Evolutionary conservation across 352 stramenopile species (phyloP).

Genomic region (Pythium pyrilobum): DNA sequence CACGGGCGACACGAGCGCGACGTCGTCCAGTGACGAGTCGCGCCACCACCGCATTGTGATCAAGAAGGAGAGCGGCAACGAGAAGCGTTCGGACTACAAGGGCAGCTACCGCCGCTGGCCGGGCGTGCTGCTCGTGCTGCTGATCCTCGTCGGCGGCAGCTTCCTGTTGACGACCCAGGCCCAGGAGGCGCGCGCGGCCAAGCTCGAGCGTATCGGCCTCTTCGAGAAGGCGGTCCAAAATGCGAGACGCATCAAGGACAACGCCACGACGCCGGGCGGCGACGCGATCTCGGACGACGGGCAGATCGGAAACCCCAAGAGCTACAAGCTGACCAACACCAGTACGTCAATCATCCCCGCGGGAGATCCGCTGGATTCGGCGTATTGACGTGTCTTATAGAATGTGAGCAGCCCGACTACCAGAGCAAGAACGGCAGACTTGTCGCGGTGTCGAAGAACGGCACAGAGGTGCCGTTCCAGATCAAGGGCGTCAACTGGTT

Average conservation of each 20-base stretch:
- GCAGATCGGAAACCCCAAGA: slow-evolving; percentile 59
- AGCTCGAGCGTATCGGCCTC: too few species aligned
- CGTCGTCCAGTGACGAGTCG: slow-evolving; percentile 6
- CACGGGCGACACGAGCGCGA: not conserved
- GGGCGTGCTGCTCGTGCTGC: slow-evolving; percentile 42
- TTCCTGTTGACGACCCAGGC: slow-evolving; percentile 36
- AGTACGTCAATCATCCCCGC: too few species aligned
- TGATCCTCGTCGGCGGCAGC: slow-evolving; percentile 26
- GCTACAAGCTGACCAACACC: slow-evolving; percentile 33
- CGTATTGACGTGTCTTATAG: slow-evolving; percentile 12
- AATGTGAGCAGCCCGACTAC: slow-evolving; percentile 65
- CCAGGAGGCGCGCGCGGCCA: slow-evolving; percentile 20
- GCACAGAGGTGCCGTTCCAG: slow-evolving; percentile 55
- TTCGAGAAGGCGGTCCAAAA: slow-evolving; percentile 33
- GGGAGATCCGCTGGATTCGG: too few species aligned
- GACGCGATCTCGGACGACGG: slow-evolving; percentile 46
- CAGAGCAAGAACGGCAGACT: slow-evolving; percentile 70
- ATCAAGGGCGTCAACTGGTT: slow-evolving; percentile 84
- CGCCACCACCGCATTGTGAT: slow-evolving; percentile 9
- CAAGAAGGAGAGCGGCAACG: slow-evolving; percentile 12
- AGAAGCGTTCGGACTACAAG: slow-evolving; percentile 20
- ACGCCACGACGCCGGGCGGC: slow-evolving; percentile 24
- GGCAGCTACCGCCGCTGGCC: slow-evolving; percentile 37
- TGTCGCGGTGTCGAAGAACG: slow-evolving; percentile 50
- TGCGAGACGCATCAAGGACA: slow-evolving; percentile 44